Evolutionary conservation across 1,139 yeast species (phyloP).

Genomic region (Magnusiomyces paraingens): DNA sequence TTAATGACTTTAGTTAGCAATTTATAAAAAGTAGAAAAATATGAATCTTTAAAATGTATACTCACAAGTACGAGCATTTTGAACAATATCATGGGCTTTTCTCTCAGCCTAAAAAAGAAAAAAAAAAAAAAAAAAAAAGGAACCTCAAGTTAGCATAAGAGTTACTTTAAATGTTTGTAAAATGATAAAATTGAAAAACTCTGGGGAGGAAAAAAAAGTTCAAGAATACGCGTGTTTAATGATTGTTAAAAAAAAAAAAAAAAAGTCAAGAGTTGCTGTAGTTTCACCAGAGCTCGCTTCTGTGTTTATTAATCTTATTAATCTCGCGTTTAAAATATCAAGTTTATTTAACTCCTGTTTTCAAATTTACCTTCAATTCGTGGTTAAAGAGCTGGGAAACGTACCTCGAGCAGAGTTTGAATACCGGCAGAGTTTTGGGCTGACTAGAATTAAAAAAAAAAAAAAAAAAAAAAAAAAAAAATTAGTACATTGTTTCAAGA

Average conservation of each 20-base stretch:
- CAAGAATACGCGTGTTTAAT: no score
- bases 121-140: constrained; percentile 7
- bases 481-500: not conserved
- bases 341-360: no score
- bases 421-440: constrained; percentile 41
- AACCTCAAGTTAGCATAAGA: not conserved
- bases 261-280: no score
- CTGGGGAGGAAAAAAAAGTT: no score
- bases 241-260: no score
- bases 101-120: constrained; percentile 65
- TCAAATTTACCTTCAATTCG: not conserved
- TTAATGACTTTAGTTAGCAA: not conserved
- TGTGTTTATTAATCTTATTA: no score
- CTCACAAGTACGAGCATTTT: constrained; percentile 74
- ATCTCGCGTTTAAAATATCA: no score
- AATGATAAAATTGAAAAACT: no score
- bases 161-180: no score
- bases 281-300: no score
- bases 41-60: constrained; percentile 14
- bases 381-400: constrained; percentile 6
- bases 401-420: constrained; percentile 38
- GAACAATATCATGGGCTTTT: constrained; percentile 91
- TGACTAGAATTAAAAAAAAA: constrained; percentile 26
- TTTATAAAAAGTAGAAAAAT: not conserved
- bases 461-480: not conserved